A percentile compares a stretch with the other conserved stretches of the same genome.
phyloP scores from a whole-genome alignment of 176 grass and related monocot genomes.

The Rhynchospora tenuis region DNA sequence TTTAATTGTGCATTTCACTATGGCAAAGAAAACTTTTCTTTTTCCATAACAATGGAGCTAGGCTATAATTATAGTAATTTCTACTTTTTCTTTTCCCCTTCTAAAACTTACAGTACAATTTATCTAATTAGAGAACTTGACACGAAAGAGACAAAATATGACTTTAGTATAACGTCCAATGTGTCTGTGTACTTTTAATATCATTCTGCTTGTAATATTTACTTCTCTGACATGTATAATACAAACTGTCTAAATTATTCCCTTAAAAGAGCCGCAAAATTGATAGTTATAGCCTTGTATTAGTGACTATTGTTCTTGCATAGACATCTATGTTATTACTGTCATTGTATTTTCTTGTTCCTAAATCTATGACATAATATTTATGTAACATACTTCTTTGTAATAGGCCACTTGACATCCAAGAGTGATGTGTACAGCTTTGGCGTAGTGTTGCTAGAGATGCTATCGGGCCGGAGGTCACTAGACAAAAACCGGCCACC shows the following conservation, averaged over 20 bases:
- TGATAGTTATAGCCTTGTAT: too few species aligned
- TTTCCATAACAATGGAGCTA: slow-evolving; percentile 6
- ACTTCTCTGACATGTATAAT: not conserved
- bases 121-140: not conserved
- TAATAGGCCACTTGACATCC: slow-evolving; percentile 49
- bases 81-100: not conserved
- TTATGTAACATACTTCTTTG: not conserved
- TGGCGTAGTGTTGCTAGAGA: slow-evolving; percentile 54
- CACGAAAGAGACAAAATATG: not conserved
- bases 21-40: not conserved
- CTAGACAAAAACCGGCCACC: slow-evolving; percentile 64
- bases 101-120: not conserved
- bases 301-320: too few species aligned
- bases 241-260: too few species aligned
- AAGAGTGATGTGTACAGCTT: slow-evolving; percentile 78
- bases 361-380: not conserved
- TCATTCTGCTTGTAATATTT: not conserved
- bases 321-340: not conserved
- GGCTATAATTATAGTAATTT: not conserved
- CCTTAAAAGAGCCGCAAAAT: too few species aligned
- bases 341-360: slow-evolving; percentile 2
- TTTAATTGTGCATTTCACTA: not conserved
- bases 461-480: slow-evolving; percentile 42
- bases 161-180: not conserved
- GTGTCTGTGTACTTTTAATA: not conserved